A percentile compares a stretch with the other conserved stretches of the same genome.
Evolutionary conservation across 495 filamentous ascomycete species (phyloP).

Genomic region (Penicillium silybi): DNA sequence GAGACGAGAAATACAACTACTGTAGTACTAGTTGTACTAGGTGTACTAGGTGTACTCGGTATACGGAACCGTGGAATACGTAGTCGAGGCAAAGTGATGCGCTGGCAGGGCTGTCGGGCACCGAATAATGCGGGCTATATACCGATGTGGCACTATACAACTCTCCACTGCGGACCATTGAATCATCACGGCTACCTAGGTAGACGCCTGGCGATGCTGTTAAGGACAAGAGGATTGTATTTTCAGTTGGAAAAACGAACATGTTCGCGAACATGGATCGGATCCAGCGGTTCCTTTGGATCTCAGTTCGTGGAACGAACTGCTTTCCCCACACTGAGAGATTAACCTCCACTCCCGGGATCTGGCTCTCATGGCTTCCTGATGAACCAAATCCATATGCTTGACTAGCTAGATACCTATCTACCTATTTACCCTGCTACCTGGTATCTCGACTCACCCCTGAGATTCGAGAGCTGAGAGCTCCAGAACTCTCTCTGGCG

Average conservation of each 20-base stretch:
- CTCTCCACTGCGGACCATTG: not conserved
- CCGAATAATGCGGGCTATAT: not conserved
- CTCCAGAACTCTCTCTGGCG: not conserved
- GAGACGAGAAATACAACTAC: not conserved
- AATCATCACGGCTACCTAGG: not conserved
- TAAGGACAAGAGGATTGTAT: not conserved
- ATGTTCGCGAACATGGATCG: not conserved
- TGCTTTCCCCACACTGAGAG: conserved; percentile 1
- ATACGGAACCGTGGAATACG: not conserved
- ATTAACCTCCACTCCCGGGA: not conserved
- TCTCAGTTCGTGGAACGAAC: conserved; percentile 21
- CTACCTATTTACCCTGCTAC: not conserved
- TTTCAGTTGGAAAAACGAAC: not conserved
- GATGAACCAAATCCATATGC: not conserved
- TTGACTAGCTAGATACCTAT: not conserved
- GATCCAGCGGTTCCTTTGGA: conserved; percentile 12
- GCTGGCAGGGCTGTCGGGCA: conserved; percentile 4
- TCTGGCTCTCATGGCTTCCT: too few relatives aligned
- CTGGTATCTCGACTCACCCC: not conserved
- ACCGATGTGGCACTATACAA: not conserved
- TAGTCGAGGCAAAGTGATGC: not conserved
- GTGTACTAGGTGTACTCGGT: not conserved
- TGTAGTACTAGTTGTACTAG: too few relatives aligned
- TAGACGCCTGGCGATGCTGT: too few relatives aligned
- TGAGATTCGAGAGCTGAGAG: not conserved